Percentiles rank a stretch among this genome's conserved stretches.
These are phyloP conservation scores for Rhizopogon rudus DNA, from an alignment of 768 basidiomycete species.

Conservation along the genomic window DNA sequence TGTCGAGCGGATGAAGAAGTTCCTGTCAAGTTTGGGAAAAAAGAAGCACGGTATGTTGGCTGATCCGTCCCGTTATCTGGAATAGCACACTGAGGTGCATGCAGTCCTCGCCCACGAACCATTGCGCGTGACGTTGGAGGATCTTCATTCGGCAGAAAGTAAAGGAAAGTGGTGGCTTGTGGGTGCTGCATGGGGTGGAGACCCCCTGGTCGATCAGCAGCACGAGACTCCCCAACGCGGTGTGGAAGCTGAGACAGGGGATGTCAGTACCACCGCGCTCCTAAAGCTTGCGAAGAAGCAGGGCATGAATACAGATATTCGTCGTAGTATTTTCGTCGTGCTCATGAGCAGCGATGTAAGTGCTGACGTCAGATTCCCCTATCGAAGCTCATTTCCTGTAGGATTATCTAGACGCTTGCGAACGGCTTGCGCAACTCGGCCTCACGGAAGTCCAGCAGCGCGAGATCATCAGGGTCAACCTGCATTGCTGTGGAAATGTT, in stretches of 20 bases:
- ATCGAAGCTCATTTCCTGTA: slow-evolving; percentile 23
- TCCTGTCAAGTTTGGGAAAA: slow-evolving; percentile 69
- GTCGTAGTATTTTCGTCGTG: slow-evolving; percentile 86
- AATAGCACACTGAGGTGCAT: neutral
- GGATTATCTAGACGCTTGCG: slow-evolving; percentile 97
- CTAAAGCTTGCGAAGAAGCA: slow-evolving; percentile 85
- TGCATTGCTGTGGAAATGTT: slow-evolving; percentile 89
- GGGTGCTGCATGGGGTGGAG: slow-evolving; percentile 92
- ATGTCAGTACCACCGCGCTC: slow-evolving; percentile 38
- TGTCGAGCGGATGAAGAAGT: slow-evolving; percentile 86
- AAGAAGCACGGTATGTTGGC: slow-evolving; percentile 56
- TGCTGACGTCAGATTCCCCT: neutral
- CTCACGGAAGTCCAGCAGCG: slow-evolving; percentile 89
- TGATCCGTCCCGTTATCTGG: neutral
- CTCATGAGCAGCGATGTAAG: slow-evolving; percentile 93
- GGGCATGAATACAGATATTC: slow-evolving; percentile 98
- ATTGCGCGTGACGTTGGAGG: slow-evolving; percentile 78
- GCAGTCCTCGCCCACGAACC: slow-evolving; percentile 81
- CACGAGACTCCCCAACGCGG: slow-evolving; percentile 20
- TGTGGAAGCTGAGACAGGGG: slow-evolving; percentile 23
- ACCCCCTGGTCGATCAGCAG: slow-evolving; percentile 78
- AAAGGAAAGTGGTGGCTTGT: slow-evolving; percentile 99
- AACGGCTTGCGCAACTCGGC: slow-evolving; percentile 78
- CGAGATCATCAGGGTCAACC: slow-evolving; percentile 86
- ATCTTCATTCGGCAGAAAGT: slow-evolving; percentile 76